Percentiles rank a stretch among this genome's conserved stretches.
Conservation (phyloP, 1,284 basidiomycete species). For the Puccinia sorghi region DNA sequence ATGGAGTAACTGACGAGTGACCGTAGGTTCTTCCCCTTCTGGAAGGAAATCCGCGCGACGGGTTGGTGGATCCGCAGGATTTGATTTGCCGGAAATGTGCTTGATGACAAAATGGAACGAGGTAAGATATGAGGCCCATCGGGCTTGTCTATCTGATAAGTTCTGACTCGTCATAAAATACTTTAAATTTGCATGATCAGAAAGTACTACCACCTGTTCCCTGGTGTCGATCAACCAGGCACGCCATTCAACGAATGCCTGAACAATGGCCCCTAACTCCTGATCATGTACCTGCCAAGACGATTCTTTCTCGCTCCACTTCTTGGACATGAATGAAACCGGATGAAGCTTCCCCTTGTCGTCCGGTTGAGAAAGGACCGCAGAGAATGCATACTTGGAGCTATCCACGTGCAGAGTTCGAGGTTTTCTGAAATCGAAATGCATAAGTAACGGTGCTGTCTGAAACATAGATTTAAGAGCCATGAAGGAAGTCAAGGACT, state of each 20-base stretch:
- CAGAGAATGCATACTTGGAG: slow-evolving; percentile 12
- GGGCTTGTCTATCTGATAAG: no score
- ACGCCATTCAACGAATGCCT: slow-evolving; percentile 8
- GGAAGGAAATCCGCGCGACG: not conserved
- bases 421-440: slow-evolving; percentile 25
- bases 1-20: not conserved
- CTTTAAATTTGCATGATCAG: slow-evolving; percentile 27
- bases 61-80: slow-evolving; percentile 16
- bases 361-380: slow-evolving; percentile 1
- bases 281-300: slow-evolving; percentile 32
- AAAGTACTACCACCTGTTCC: not conserved
- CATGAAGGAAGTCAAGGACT: not conserved
- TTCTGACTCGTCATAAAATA: no score
- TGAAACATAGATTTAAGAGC: not conserved
- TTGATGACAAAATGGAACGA: not conserved
- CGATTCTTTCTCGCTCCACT: not conserved
- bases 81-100: slow-evolving; percentile 14
- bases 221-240: slow-evolving; percentile 23
- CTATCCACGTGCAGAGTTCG: slow-evolving; percentile 3
- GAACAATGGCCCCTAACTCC: slow-evolving; percentile 14
- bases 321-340: slow-evolving; percentile 14
- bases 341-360: not conserved
- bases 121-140: no score
- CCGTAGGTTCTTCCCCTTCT: not conserved
- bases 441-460: not conserved